phyloP scores from a whole-genome alignment of 179 eudicot species.

The Spergularia azorica region DNA sequence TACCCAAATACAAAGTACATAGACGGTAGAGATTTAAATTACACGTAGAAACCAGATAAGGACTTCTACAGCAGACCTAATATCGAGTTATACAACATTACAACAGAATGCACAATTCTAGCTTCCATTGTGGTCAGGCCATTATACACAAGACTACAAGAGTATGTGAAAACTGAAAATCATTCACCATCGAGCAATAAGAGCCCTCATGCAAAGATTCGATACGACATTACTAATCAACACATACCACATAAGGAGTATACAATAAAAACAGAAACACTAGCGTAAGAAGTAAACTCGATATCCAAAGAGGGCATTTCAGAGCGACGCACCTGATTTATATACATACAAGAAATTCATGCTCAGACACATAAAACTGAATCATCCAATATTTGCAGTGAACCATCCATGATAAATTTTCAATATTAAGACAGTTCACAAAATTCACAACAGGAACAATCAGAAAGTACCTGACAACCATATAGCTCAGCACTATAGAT shows the following conservation, averaged over 20 bases:
- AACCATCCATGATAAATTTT: not conserved
- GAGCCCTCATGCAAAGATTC: not conserved
- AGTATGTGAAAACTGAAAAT: too few species aligned
- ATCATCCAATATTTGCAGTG: not conserved
- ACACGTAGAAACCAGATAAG: too few species aligned
- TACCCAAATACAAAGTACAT: too few species aligned
- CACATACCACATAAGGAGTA: not conserved
- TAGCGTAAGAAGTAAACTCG: not conserved
- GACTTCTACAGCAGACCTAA: too few species aligned
- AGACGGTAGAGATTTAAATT: too few species aligned
- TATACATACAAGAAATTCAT: constrained; percentile 8
- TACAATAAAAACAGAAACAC: not conserved
- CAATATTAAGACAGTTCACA: not conserved
- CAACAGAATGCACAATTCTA: too few species aligned
- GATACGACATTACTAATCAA: not conserved
- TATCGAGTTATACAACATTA: too few species aligned
- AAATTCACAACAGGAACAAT: not conserved
- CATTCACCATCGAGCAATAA: not conserved
- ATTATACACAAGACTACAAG: too few species aligned
- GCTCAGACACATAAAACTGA: not conserved
- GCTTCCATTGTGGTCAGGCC: too few species aligned
- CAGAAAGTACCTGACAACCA: constrained; percentile 44
- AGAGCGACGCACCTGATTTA: not conserved
- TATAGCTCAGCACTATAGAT: constrained; percentile 34
- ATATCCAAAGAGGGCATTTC: constrained; percentile 2